phyloP scores from a whole-genome alignment of 495 filamentous ascomycete species.

The Aspergillus sparsus region DNA sequence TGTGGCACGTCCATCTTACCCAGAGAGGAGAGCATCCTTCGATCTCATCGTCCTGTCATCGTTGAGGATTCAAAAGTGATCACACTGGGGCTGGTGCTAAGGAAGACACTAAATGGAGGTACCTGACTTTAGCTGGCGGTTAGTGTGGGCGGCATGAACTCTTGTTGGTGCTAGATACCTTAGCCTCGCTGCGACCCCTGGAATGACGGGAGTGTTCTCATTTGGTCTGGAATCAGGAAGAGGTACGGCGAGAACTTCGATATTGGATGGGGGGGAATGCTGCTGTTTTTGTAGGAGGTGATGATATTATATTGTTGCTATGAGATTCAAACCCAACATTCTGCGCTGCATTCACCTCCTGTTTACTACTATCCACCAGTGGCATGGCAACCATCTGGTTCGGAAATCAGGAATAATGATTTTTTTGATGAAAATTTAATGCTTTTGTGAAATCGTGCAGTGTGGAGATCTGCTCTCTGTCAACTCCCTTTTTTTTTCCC shows the following conservation, averaged over 20 bases:
- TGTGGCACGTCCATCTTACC: no score
- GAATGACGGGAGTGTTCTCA: conserved; percentile 2
- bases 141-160: conserved; percentile 6
- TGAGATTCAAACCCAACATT: neutral
- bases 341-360: neutral
- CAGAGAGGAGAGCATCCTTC: neutral
- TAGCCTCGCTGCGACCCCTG: conserved; percentile 10
- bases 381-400: conserved; percentile 16
- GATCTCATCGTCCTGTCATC: neutral
- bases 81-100: conserved; percentile 2
- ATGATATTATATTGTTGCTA: neutral
- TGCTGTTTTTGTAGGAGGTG: neutral
- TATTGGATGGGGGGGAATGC: conserved; percentile 11
- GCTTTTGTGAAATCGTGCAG: conserved; percentile 19
- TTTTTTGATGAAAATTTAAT: neutral
- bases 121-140: conserved; percentile 17
- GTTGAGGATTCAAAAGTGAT: neutral
- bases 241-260: neutral
- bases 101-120: conserved; percentile 14
- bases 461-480: conserved; percentile 22
- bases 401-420: conserved; percentile 2
- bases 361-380: conserved; percentile 2
- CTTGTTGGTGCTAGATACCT: conserved; percentile 16
- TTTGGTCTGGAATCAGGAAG: conserved; percentile 13
- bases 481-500: conserved; percentile 14